Evolutionary conservation across 768 basidiomycete species (phyloP).

Genomic region (Xerocomellus dryophilus): DNA sequence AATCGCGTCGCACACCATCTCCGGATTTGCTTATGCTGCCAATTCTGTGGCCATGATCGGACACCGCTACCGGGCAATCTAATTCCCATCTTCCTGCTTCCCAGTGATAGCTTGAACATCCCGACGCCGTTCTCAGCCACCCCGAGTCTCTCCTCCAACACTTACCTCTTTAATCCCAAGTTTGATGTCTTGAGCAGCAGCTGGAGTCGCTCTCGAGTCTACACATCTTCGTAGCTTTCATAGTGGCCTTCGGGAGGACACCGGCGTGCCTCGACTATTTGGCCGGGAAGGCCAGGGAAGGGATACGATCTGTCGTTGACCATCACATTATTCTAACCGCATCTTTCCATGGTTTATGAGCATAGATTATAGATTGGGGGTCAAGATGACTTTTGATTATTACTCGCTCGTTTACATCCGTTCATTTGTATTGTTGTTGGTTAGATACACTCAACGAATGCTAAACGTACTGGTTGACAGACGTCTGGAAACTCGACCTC

Average conservation of each 20-base stretch:
- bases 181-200: conserved; percentile 35
- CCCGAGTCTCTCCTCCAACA: conserved; percentile 21
- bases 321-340: background rate
- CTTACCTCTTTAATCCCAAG: conserved; percentile 31
- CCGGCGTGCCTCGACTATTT: conserved; percentile 23
- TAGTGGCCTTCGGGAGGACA: conserved; percentile 17
- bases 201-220: conserved; percentile 22
- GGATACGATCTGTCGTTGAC: conserved; percentile 19
- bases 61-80: conserved; percentile 1
- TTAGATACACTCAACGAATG: background rate
- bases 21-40: conserved; percentile 17
- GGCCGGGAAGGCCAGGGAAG: conserved; percentile 22
- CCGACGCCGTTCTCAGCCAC: conserved; percentile 21
- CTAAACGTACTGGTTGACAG: background rate
- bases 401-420: background rate
- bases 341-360: background rate
- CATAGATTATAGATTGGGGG: conserved; percentile 3
- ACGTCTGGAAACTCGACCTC: no score
- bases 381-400: background rate
- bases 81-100: background rate
- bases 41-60: conserved; percentile 9
- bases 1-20: conserved; percentile 29
- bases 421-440: conserved; percentile 18
- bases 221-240: conserved; percentile 9
- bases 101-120: conserved; percentile 4